These are phyloP conservation scores for Collariella sp. DNA, from an alignment of 495 filamentous ascomycete species.

Conservation along the genomic window DNA sequence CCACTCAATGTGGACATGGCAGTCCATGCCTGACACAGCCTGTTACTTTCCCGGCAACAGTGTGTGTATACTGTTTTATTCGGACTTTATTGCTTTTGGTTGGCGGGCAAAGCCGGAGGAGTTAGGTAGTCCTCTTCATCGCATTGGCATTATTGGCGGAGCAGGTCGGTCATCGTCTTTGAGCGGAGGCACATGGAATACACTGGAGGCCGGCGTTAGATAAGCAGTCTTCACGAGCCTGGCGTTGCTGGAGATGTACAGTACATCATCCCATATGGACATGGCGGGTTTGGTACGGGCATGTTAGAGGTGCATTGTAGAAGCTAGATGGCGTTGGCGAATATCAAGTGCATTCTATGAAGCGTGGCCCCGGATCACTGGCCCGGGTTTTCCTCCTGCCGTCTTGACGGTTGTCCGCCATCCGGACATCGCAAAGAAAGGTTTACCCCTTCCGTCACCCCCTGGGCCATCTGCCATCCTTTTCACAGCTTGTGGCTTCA, in stretches of 20 bases:
- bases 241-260: not conserved
- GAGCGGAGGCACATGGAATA: conserved; percentile 15
- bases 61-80: no score
- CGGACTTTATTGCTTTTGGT: conserved; percentile 21
- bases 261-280: not conserved
- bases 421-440: no score
- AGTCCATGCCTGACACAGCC: conserved; percentile 38
- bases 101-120: conserved; percentile 29
- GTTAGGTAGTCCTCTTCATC: conserved; percentile 42
- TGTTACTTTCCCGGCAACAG: no score
- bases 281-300: not conserved
- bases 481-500: no score
- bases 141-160: conserved; percentile 27
- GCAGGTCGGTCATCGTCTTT: conserved; percentile 6
- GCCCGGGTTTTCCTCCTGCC: no score
- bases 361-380: no score
- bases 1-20: conserved; percentile 28
- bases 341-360: not conserved
- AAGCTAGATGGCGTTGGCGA: conserved; percentile 5
- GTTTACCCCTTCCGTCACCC: no score
- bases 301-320: conserved; percentile 1
- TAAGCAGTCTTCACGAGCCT: conserved; percentile 11
- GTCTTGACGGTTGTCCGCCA: no score
- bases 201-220: conserved; percentile 17
- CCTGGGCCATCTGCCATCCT: no score